phyloP scores from a whole-genome alignment of 1,139 yeast species.

The Saccharomyces hybrid region DNA sequence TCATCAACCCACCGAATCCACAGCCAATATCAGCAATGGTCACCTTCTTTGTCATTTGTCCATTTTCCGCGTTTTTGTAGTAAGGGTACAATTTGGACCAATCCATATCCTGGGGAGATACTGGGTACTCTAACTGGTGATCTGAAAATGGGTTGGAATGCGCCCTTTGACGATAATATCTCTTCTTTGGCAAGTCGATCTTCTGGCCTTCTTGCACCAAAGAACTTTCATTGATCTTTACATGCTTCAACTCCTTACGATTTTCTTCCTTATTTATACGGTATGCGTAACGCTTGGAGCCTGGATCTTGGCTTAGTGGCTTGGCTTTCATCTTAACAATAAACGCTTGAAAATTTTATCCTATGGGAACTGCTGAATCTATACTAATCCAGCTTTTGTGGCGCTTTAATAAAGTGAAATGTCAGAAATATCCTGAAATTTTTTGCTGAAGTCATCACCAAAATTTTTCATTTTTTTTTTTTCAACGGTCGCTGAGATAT shows the following conservation, averaged over 20 bases:
- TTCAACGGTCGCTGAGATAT: neutral
- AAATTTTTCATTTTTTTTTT: neutral
- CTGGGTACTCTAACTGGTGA: slow-evolving; percentile 84
- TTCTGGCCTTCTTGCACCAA: slow-evolving; percentile 13
- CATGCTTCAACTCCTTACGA: slow-evolving; percentile 35
- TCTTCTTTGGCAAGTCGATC: slow-evolving; percentile 64
- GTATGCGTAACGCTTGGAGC: slow-evolving; percentile 28
- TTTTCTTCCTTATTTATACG: slow-evolving; percentile 32
- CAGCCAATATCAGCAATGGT: slow-evolving; percentile 96
- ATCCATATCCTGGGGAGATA: slow-evolving; percentile 72
- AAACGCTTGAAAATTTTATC: neutral
- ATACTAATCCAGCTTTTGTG: neutral
- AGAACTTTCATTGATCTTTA: slow-evolving; percentile 26
- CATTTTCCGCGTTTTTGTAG: slow-evolving; percentile 37
- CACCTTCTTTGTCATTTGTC: slow-evolving; percentile 47
- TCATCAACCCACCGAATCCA: slow-evolving; percentile 90
- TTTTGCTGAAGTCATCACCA: neutral
- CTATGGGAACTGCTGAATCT: neutral
- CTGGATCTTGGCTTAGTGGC: slow-evolving; percentile 23
- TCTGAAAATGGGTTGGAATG: slow-evolving; percentile 97
- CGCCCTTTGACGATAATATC: slow-evolving; percentile 92
- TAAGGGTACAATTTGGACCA: slow-evolving; percentile 75
- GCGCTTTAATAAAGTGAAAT: neutral
- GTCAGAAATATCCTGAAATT: neutral
- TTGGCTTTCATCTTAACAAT: slow-evolving; percentile 16